Percentiles rank a stretch among this genome's conserved stretches.
Evolutionary conservation across 768 basidiomycete genomes (phyloP).

Genomic region (Dioszegia aurantiaca): DNA sequence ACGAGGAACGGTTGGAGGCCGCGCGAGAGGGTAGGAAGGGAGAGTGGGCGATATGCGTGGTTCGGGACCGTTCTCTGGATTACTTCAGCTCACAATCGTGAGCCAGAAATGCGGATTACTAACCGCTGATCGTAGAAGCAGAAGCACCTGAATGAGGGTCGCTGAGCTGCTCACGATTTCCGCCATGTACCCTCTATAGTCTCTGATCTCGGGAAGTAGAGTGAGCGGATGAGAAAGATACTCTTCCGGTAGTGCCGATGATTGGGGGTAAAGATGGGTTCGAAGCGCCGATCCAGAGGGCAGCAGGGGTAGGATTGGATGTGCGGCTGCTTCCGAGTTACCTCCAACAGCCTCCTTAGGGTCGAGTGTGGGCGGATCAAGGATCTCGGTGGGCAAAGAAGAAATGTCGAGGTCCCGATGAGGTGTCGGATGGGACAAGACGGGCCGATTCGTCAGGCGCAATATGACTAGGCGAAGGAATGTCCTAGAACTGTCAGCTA

Average conservation of each 20-base stretch:
- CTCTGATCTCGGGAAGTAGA: conserved; percentile 29
- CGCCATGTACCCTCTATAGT: conserved; percentile 25
- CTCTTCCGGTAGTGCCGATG: conserved; percentile 21
- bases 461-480: conserved; percentile 71
- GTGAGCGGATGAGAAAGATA: conserved; percentile 31
- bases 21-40: conserved; percentile 54
- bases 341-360: conserved; percentile 56
- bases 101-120: too few species aligned
- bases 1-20: conserved; percentile 63
- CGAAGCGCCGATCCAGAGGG: conserved; percentile 74
- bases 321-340: conserved; percentile 26
- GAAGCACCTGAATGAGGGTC: conserved; percentile 25
- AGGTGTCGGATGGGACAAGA: conserved; percentile 74
- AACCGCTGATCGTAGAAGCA: conserved; percentile 19
- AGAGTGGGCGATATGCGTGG: conserved; percentile 18
- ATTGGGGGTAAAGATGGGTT: conserved; percentile 55
- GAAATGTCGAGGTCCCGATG: conserved; percentile 83
- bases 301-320: conserved; percentile 60
- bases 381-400: conserved; percentile 56
- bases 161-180: conserved; percentile 32
- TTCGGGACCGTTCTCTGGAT: too few species aligned
- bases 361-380: conserved; percentile 34
- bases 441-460: conserved; percentile 69
- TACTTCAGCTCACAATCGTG: too few species aligned
- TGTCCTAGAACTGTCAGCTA: conserved; percentile 57